These are phyloP conservation scores for Lepidopterella palustris DNA, from an alignment of 495 filamentous ascomycete genomes.

Conservation along the genomic window DNA sequence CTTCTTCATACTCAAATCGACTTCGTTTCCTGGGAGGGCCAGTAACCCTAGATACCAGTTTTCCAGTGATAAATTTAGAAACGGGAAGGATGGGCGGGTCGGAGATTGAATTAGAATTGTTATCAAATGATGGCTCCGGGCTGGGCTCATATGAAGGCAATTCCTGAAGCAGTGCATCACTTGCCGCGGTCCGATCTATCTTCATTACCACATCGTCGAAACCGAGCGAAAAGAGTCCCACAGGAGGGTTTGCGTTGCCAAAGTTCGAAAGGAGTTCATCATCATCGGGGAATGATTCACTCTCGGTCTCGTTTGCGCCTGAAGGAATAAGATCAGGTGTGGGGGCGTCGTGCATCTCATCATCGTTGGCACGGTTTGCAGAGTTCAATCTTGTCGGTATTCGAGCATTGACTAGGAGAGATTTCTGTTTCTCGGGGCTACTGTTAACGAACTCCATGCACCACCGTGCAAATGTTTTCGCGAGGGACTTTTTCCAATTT, in stretches of 20 bases:
- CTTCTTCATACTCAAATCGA: slow-evolving; percentile 68
- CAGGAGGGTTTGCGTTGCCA: slow-evolving; percentile 44
- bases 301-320: slow-evolving; percentile 32
- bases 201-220: slow-evolving; percentile 77
- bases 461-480: slow-evolving; percentile 65
- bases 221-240: slow-evolving; percentile 74
- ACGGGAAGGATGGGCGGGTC: slow-evolving; percentile 69
- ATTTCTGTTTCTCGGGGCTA: slow-evolving; percentile 51
- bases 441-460: slow-evolving; percentile 75
- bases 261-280: slow-evolving; percentile 14
- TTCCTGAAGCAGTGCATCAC: slow-evolving; percentile 78
- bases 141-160: slow-evolving; percentile 67
- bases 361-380: slow-evolving; percentile 26
- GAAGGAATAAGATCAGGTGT: slow-evolving; percentile 32
- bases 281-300: slow-evolving; percentile 27
- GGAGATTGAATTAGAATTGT: slow-evolving; percentile 37
- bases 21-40: slow-evolving; percentile 68
- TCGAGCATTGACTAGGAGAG: slow-evolving; percentile 58
- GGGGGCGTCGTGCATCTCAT: slow-evolving; percentile 24
- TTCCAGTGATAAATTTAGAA: slow-evolving; percentile 78
- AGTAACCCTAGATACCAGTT: slow-evolving; percentile 60
- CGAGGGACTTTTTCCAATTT: slow-evolving; percentile 84
- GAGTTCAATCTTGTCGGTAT: slow-evolving; percentile 31
- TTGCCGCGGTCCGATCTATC: slow-evolving; percentile 64
- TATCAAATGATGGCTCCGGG: slow-evolving; percentile 3